These are phyloP conservation scores for Zygosaccharomyces sapae DNA, from an alignment of 1,139 yeast species.

Conservation along the genomic window DNA sequence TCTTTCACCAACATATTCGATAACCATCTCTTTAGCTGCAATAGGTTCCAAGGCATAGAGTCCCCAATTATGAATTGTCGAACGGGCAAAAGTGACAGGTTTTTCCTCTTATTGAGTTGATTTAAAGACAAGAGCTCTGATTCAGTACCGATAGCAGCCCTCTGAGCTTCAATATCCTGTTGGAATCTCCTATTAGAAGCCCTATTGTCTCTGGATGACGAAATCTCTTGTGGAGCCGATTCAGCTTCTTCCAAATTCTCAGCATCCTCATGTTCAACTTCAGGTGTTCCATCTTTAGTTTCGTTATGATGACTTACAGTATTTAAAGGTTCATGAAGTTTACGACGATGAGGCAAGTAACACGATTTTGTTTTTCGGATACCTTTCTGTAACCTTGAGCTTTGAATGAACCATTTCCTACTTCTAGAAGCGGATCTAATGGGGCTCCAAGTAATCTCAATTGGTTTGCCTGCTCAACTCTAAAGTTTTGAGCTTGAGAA, in stretches of 20 bases:
- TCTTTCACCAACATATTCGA: constrained; percentile 97
- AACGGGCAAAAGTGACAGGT: constrained; percentile 91
- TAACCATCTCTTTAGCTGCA: constrained; percentile 92
- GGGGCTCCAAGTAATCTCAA: constrained; percentile 22
- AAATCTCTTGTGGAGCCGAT: constrained; percentile 34
- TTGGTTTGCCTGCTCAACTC: constrained; percentile 22
- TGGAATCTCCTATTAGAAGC: constrained; percentile 88
- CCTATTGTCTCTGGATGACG: constrained; percentile 79
- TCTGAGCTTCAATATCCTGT: constrained; percentile 82
- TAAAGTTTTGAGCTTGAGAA: constrained; percentile 20
- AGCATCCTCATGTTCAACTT: constrained; percentile 27
- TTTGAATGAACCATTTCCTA: constrained; percentile 58
- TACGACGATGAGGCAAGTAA: constrained; percentile 76
- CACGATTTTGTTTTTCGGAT: constrained; percentile 65
- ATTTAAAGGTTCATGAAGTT: constrained; percentile 40
- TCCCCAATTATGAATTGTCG: constrained; percentile 98
- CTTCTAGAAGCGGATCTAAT: constrained; percentile 39
- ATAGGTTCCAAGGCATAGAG: constrained; percentile 91
- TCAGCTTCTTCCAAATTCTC: constrained; percentile 24
- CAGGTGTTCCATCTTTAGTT: constrained; percentile 41
- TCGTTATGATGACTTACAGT: constrained; percentile 50
- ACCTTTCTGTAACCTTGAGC: constrained; percentile 74
- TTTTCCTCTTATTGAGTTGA: constrained; percentile 83
- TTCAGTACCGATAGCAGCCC: constrained; percentile 72
- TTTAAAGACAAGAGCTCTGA: constrained; percentile 74